A percentile compares a stretch with the other conserved stretches of the same genome.
Conservation (phyloP, 140 eudicot genomes). For the Oenanthe javanica region DNA sequence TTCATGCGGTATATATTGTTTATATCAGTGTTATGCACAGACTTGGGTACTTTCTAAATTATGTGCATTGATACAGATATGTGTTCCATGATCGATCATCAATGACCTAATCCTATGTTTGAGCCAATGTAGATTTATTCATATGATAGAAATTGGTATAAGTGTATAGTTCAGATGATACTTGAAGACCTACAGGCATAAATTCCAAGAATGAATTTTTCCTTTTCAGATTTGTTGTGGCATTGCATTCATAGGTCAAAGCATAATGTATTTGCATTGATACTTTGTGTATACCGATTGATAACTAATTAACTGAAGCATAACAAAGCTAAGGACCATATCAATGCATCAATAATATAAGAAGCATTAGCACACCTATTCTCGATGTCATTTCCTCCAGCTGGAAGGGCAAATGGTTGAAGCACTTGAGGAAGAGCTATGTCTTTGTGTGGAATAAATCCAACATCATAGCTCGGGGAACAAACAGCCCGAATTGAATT, state of each 20-base stretch:
- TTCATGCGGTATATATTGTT: not conserved
- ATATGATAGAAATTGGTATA: not conserved
- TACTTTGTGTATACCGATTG: not conserved
- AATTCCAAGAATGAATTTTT: not conserved
- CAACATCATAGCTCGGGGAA: constrained; percentile 96
- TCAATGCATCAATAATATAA: not conserved
- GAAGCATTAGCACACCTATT: constrained; percentile 44
- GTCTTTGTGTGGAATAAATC: constrained; percentile 96
- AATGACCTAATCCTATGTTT: not conserved
- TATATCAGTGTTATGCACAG: not conserved
- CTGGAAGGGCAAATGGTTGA: constrained; percentile 97
- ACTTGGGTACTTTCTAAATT: not conserved
- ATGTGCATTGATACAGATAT: not conserved
- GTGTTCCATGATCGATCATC: not conserved
- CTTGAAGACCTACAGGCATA: not conserved
- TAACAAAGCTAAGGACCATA: not conserved
- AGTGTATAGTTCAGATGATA: not conserved
- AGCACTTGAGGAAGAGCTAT: constrained; percentile 95
- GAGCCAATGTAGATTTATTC: not conserved
- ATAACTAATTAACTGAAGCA: not conserved
- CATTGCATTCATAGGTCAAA: not conserved
- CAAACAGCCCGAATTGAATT: constrained; percentile 91
- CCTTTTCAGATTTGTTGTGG: not conserved
- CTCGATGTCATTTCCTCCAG: constrained; percentile 86
- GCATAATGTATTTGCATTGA: not conserved